Percentiles rank a stretch among this genome's conserved stretches.
phyloP scores from a whole-genome alignment of 306 rosid genomes.

The Lathyrus aphaca region DNA sequence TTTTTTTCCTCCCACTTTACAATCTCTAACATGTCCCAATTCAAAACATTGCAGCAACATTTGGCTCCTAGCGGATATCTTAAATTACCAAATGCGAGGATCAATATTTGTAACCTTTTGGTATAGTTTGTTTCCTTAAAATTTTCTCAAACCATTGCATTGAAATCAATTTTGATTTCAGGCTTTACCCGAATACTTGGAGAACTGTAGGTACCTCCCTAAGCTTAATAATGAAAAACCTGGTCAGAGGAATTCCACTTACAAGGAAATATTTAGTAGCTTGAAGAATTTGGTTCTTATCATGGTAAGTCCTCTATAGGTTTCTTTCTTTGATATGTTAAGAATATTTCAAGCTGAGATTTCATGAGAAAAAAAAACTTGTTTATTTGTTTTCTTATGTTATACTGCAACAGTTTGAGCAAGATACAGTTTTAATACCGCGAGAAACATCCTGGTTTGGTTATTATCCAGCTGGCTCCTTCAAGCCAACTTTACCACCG shows the following conservation, averaged over 20 bases:
- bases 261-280: slow-evolving; percentile 77
- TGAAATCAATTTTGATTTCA: slow-evolving; percentile 45
- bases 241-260: slow-evolving; percentile 62
- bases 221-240: slow-evolving; percentile 83
- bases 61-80: slow-evolving; percentile 94
- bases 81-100: slow-evolving; percentile 88
- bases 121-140: slow-evolving; percentile 17
- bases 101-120: neutral
- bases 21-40: slow-evolving; percentile 34
- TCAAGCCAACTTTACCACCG: slow-evolving; percentile 64
- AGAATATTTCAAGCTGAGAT: slow-evolving; percentile 6
- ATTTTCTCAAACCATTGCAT: slow-evolving; percentile 6
- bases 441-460: slow-evolving; percentile 96
- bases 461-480: slow-evolving; percentile 75
- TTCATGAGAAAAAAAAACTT: slow-evolving; percentile 26
- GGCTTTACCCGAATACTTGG: slow-evolving; percentile 68
- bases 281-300: slow-evolving; percentile 81
- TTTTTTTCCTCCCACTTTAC: slow-evolving; percentile 4
- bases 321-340: slow-evolving; percentile 25
- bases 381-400: slow-evolving; percentile 21
- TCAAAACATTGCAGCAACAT: slow-evolving; percentile 64
- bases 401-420: slow-evolving; percentile 61
- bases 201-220: slow-evolving; percentile 80
- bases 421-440: slow-evolving; percentile 76
- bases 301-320: slow-evolving; percentile 60